These are phyloP conservation scores for Solanum hybrid DNA, from an alignment of 305 asterid species.

Conservation along the genomic window DNA sequence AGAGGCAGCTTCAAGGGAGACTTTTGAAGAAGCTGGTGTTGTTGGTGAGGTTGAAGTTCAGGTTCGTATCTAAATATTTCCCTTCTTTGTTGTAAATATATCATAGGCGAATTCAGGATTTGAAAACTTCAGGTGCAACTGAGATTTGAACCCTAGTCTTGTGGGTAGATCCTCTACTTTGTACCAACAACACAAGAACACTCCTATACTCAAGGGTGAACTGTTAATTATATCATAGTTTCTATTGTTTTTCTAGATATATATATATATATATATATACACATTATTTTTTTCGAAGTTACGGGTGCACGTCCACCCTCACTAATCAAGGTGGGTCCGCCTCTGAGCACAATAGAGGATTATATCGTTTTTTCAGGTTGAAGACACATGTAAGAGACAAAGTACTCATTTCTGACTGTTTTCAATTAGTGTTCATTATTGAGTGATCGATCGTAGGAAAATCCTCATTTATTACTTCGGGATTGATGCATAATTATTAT, in stretches of 20 bases:
- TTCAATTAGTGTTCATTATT: background rate
- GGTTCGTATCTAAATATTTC: background rate
- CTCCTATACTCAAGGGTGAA: no score
- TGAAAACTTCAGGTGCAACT: rapidly evolving
- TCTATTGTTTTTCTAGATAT: no score
- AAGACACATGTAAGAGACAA: background rate
- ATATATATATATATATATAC: no score
- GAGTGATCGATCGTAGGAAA: background rate
- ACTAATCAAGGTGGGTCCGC: background rate
- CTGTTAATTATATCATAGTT: no score
- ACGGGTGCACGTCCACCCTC: no score
- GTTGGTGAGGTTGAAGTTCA: slow-evolving; percentile 54
- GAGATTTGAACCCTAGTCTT: background rate
- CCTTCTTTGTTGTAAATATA: background rate
- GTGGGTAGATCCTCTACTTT: background rate
- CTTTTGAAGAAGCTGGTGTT: slow-evolving; percentile 90
- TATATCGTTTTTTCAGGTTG: background rate
- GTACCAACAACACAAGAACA: background rate
- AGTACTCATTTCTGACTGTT: background rate
- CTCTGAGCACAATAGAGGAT: background rate
- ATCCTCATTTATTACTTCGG: background rate
- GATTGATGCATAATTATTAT: background rate
- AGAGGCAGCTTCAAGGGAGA: slow-evolving; percentile 80
- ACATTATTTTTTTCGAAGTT: no score
- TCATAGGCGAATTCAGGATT: rapidly evolving